Evolutionary conservation across 2,329 filamentous ascomycete species (phyloP).

Genomic region (Fusarium chlamydosporum): DNA sequence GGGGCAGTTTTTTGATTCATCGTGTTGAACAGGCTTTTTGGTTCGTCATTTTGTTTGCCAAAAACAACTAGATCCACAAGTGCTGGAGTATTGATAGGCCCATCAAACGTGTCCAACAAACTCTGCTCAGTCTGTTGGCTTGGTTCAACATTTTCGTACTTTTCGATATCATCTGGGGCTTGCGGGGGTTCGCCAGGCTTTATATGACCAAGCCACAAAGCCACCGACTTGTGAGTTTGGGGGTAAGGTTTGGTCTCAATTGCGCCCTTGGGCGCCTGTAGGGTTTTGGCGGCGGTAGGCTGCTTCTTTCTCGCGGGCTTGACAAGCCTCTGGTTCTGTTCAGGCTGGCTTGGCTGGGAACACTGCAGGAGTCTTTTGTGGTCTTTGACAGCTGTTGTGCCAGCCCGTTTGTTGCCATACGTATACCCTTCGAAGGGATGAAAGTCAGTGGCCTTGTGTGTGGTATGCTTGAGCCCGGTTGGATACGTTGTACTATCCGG

Average conservation of each 20-base stretch:
- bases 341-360: neutral
- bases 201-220: constrained; percentile 21
- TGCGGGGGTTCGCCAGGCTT: neutral
- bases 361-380: neutral
- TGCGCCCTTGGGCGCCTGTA: neutral
- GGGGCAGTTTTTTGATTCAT: constrained; percentile 45
- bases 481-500: constrained; percentile 32
- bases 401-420: constrained; percentile 37
- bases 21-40: constrained; percentile 35
- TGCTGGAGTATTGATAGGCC: constrained; percentile 20
- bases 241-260: neutral
- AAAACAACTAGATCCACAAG: constrained; percentile 42
- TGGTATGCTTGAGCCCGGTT: neutral
- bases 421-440: constrained; percentile 33
- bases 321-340: neutral
- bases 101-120: constrained; percentile 39
- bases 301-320: neutral
- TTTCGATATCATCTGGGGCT: neutral
- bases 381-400: constrained; percentile 5
- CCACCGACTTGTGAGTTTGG: constrained; percentile 5
- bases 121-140: neutral
- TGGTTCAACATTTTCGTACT: neutral
- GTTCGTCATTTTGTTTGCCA: constrained; percentile 13
- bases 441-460: constrained; percentile 17
- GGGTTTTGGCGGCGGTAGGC: neutral